Evolutionary conservation across 1,139 yeast species (phyloP).

Genomic region (Scheffersomyces segobiensis): DNA sequence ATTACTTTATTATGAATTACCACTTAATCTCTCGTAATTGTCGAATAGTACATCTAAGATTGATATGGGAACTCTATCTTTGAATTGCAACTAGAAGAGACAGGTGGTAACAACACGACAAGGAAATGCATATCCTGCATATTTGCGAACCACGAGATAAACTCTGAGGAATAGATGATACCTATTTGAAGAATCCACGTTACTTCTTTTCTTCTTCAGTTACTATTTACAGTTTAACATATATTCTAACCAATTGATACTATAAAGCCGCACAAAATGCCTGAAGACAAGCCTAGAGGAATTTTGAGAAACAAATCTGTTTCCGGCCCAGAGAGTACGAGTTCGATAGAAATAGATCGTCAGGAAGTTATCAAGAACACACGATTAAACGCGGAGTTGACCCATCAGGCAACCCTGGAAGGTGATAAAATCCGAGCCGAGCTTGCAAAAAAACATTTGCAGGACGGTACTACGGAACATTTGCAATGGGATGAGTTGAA

Average conservation of each 20-base stretch:
- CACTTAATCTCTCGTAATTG: no score
- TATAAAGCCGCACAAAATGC: not conserved
- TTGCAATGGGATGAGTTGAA: slow-evolving; percentile 77
- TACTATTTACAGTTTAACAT: not conserved
- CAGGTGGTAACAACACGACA: not conserved
- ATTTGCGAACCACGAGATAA: slow-evolving; percentile 3
- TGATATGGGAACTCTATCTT: no score
- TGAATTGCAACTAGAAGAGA: not conserved
- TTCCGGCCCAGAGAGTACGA: slow-evolving; percentile 7
- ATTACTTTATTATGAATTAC: no score
- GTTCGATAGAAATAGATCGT: slow-evolving; percentile 34
- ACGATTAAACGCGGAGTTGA: slow-evolving; percentile 38
- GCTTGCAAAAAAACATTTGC: slow-evolving; percentile 24
- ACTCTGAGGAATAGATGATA: slow-evolving; percentile 10
- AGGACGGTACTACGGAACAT: slow-evolving; percentile 23
- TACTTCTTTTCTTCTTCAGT: not conserved
- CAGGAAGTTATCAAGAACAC: slow-evolving; percentile 49
- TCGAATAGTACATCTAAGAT: no score
- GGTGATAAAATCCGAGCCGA: slow-evolving; percentile 45
- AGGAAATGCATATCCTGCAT: not conserved
- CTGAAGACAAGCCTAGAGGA: slow-evolving; percentile 35
- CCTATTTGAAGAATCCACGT: not conserved
- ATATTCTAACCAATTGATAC: not conserved
- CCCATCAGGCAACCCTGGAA: slow-evolving; percentile 24
- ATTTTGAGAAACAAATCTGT: slow-evolving; percentile 41